Evolutionary conservation across 2,329 filamentous ascomycete genomes (phyloP), one percentile per base, ranked within the genome.

Genomic region (Penicillium expansum): DNA sequence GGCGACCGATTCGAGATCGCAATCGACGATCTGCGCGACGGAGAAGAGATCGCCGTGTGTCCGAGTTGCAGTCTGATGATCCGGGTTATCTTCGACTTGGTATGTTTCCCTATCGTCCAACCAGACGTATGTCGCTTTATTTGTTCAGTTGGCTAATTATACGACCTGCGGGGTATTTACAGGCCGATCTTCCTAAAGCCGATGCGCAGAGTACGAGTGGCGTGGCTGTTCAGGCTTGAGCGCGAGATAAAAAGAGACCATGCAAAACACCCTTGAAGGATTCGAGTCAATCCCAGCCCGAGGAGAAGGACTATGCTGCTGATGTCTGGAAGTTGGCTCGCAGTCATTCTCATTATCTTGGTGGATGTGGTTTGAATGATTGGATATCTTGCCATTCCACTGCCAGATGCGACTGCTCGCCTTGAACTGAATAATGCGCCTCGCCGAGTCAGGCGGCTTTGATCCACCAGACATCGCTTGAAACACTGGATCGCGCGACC

Each of bases 31-130:
- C 80, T 99, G 67, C 84, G 87, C 56, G 92, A 97, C 71, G 90
- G 91, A 61, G 86, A 93, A 73, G 92, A 97, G 67, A 92, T 99
- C 70, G 94, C 90, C n/a, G 90, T 97, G 11, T 99, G 94, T 69
- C 94, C 94, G 22, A 97, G 92, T 73, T 99, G 94, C 76, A 97
- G 92, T 74, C 79, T 99, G 67, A 96, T 96, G 91, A 96, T 99
- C 56, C 80, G 88, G 57, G 92, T 99, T 14, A 95, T 99, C 45
- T 99, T 92, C 67, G 94, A 97, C 63, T 75, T 85, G 71, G 91
- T 94, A 75, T 67, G 87, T 71, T 53, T 56, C 43, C 9, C 18
- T 35, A 47, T 5, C 2, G 8, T 22, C 22, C 1, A 35, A 24
- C 14, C 14, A 24, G 14, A 33, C 0, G 9, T 7, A 24, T n/a